phyloP scores from a whole-genome alignment of 2,329 filamentous ascomycete species.

The Neocucurbitaria cava region DNA sequence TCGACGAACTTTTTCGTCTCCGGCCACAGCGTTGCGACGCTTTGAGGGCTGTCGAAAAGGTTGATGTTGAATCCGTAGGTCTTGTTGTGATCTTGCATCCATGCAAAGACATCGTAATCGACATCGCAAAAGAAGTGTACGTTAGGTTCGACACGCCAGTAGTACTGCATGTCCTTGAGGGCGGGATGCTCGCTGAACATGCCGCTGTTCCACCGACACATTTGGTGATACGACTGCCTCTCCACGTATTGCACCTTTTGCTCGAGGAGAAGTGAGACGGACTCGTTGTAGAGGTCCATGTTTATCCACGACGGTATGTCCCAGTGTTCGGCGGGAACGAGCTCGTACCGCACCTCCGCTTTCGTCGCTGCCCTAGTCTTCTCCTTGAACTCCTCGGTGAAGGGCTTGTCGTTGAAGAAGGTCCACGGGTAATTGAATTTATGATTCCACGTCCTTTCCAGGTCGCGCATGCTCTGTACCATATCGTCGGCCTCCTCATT shows the following conservation, averaged over 20 bases:
- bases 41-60: slow-evolving; percentile 89
- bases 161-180: slow-evolving; percentile 81
- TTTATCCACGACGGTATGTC: slow-evolving; percentile 92
- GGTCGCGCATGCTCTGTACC: slow-evolving; percentile 85
- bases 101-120: slow-evolving; percentile 97
- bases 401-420: slow-evolving; percentile 96
- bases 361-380: slow-evolving; percentile 83
- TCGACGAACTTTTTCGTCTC: slow-evolving; percentile 90
- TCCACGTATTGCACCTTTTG: slow-evolving; percentile 89
- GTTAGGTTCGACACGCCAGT: slow-evolving; percentile 98
- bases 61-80: slow-evolving; percentile 99
- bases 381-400: slow-evolving; percentile 90
- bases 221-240: slow-evolving; percentile 93
- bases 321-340: slow-evolving; percentile 97
- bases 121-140: slow-evolving; percentile 99
- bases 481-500: slow-evolving; percentile 88
- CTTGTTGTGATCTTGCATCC: slow-evolving; percentile 98
- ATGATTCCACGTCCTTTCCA: slow-evolving; percentile 94
- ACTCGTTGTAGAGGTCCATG: slow-evolving; percentile 82
- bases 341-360: slow-evolving; percentile 83
- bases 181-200: slow-evolving; percentile 97
- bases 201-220: slow-evolving; percentile 99
- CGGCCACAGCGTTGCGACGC: slow-evolving; percentile 91
- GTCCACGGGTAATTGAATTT: slow-evolving; percentile 99
- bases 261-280: slow-evolving; percentile 80